Evolutionary conservation across 208 protist genomes (phyloP), one percentile per base, ranked within the genome.

Genomic region (Acanthamoeba rhysodes): DNA sequence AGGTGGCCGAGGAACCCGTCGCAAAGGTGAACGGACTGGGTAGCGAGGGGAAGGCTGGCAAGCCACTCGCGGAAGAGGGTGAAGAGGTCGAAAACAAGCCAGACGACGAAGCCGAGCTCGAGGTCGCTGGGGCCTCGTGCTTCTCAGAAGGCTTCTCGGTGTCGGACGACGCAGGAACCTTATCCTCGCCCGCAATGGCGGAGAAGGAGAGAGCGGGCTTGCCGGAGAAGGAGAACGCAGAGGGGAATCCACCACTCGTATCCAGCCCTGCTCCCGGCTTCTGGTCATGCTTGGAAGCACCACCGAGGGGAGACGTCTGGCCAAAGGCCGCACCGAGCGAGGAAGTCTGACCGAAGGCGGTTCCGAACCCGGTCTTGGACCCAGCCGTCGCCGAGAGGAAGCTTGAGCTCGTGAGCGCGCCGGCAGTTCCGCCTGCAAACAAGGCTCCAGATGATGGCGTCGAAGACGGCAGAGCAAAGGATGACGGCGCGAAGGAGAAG

Each of bases 151-250:
- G 14, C 29, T 48, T 37, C 20, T 82, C 41, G 29, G 22, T 29
- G 72, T 32, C 41, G 29, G 16, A 6, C 64, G 64, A 20, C 64
- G 22, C n/a, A n/a, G 64, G 57, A 53, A 18, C 57, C 22, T 62
- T 82, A 18, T 27, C 7, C 14, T 82, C 72, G 72, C 37, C 34
- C 18, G 72, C 72, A 27, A 82, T 34, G 27, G 72, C 22, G 18
- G 72, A 82, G 72, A 82, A 82, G 72, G 72, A 82, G 10, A 82
- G 72, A 27, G 72, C 72, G 20, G 72, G 72, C 41, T 82, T 53
- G 72, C 29, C 34, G 22, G 57, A 62, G 57, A 82, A 82, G 29
- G 72, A 37, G 29, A 50, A 82, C 14, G 72, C 29, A 48, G 41
- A 48, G 18, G 68, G 32, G 32, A 82, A 82, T 9, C 41, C 34